These are phyloP conservation scores for Centella asiatica DNA, from an alignment of 129 eudicot species.

Conservation along the genomic window DNA sequence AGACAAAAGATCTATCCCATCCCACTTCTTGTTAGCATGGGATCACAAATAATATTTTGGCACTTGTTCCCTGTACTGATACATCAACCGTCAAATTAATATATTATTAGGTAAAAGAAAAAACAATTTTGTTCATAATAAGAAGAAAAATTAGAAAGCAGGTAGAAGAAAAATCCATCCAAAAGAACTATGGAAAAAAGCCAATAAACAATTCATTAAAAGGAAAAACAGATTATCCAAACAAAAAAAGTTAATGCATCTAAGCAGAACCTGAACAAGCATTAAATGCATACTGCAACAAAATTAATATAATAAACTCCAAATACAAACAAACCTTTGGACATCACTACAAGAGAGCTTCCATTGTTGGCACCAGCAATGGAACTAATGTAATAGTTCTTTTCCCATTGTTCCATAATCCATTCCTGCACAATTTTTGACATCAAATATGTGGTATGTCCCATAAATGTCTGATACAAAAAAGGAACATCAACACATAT, in stretches of 20 bases:
- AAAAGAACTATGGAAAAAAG: no score
- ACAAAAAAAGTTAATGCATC: not conserved
- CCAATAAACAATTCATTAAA: no score
- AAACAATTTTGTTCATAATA: not conserved
- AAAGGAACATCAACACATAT: not conserved
- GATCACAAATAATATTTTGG: not conserved
- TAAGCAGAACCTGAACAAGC: not conserved
- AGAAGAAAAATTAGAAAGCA: not conserved
- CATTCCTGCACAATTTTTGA: constrained; percentile 46
- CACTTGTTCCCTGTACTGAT: no score
- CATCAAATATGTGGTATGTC: not conserved
- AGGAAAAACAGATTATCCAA: no score
- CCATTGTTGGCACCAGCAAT: constrained; percentile 79
- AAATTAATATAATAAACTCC: not conserved
- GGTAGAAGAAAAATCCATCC: no score
- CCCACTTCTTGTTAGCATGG: no score
- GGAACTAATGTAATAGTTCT: constrained; percentile 65
- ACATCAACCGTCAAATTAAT: no score
- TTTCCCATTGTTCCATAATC: constrained; percentile 98
- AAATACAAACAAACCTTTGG: constrained; percentile 49
- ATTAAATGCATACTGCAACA: not conserved
- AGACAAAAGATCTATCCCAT: no score
- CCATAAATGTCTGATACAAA: not conserved
- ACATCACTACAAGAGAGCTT: constrained; percentile 83
- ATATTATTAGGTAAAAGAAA: no score